phyloP scores from a whole-genome alignment of 352 stramenopile species.

The Pythium angustatum region DNA sequence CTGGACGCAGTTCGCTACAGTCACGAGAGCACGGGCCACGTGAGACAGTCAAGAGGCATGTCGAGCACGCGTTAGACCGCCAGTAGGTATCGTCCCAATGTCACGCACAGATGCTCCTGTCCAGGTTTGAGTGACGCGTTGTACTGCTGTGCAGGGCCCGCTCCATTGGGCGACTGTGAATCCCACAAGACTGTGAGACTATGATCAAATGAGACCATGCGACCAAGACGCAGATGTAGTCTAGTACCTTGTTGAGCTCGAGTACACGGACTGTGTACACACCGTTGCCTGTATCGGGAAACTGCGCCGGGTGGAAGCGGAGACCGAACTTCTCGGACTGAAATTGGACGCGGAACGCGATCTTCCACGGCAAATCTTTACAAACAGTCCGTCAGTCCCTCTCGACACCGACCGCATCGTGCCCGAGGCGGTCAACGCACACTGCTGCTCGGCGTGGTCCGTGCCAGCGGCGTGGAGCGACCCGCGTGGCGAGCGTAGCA shows the following conservation, averaged over 20 bases:
- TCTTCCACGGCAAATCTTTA: conserved; percentile 75
- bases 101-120: conserved; percentile 64
- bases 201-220: too few species aligned
- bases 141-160: conserved; percentile 69
- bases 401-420: too few species aligned
- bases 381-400: too few species aligned
- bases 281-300: conserved; percentile 82
- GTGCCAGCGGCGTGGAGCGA: conserved; percentile 12
- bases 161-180: conserved; percentile 40
- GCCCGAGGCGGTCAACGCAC: too few species aligned
- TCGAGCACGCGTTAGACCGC: too few species aligned
- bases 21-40: neutral
- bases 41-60: neutral
- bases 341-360: conserved; percentile 84
- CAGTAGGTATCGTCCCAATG: too few species aligned
- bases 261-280: conserved; percentile 80
- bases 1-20: conserved; percentile 47
- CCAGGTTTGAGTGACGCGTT: conserved; percentile 58
- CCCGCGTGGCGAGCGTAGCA: conserved; percentile 26
- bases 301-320: conserved; percentile 77
- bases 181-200: too few species aligned
- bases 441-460: conserved; percentile 14
- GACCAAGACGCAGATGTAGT: too few species aligned
- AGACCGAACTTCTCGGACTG: conserved; percentile 76
- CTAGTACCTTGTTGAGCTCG: conserved; percentile 60